Evolutionary conservation across 2,329 filamentous ascomycete species (phyloP), one percentile per base, ranked within the genome.

Genomic region (Xylaria sp.): DNA sequence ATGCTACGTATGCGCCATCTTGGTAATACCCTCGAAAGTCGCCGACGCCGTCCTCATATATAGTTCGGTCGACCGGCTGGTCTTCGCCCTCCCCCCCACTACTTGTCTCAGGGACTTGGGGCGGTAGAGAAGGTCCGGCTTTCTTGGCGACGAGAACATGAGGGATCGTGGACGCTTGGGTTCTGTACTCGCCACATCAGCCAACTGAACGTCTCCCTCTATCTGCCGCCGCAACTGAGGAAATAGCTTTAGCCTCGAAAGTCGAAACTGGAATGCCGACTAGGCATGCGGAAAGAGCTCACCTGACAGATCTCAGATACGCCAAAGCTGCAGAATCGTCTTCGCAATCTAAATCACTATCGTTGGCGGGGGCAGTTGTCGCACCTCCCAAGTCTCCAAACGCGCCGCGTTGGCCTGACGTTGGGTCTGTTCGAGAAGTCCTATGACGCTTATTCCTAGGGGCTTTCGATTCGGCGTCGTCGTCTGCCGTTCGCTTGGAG

Each of bases 1-100:
- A 83, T 3, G 90, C 92, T 28, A 91, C 88, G 78, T 94, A 97
- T 46, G 93, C 92, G 58, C 94, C 94, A 73, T 97, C 92, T 18
- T 89, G 83, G 78, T 93, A 96, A 76, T 89, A 90, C 12, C 91
- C 92, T 64, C 86, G 81, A 25, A 84, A 82, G 74, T 91, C 88
- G 62, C 86, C 85, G 23, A 80, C 71, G 6, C 84, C 84, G 66
- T 83, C 78, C 9, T 83, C 76, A 75, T 89, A 89, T 51, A 86
- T 83, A 39, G 76, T 78, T 60, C 80, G 78, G 67, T 86, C 83
- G 3, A 78, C 62, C 18, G 72, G 31, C n/a, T 78, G 74, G 10
- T 80, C 78, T 8, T 72, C 73, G 10, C 78, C 76, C 23, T 72
- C 68, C 33, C 80, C 68, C 33, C 80, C 75, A 20, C 71, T 71